Percentiles rank a stretch among this genome's conserved stretches.
These are phyloP conservation scores for Lyophyllum atratum DNA, from an alignment of 768 basidiomycete species.

Conservation along the genomic window DNA sequence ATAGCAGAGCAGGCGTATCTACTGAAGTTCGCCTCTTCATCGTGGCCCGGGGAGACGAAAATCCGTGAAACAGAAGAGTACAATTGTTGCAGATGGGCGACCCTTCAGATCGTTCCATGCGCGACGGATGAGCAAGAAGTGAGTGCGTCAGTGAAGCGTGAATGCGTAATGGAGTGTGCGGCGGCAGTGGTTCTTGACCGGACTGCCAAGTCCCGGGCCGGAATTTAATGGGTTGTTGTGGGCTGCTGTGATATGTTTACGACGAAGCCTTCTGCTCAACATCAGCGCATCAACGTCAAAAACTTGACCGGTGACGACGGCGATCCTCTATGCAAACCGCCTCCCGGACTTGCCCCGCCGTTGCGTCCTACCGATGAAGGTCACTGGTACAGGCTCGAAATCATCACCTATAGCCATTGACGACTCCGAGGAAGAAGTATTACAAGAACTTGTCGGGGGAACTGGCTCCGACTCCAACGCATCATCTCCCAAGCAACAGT, in stretches of 20 bases:
- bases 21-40: no score
- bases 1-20: no score
- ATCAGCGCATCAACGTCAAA: background rate
- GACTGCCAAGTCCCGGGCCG: no score
- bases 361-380: conserved; percentile 10
- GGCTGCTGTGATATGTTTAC: background rate
- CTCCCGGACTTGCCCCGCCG: background rate
- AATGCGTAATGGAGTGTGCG: no score
- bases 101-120: no score
- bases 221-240: background rate
- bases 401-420: conserved; percentile 39
- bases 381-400: conserved; percentile 32
- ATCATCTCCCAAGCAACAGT: background rate
- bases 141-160: no score
- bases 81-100: no score
- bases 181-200: no score
- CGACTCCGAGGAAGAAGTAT: conserved; percentile 43
- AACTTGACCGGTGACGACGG: background rate
- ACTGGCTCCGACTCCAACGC: conserved; percentile 7
- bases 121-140: no score
- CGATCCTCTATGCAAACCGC: background rate
- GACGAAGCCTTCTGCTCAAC: background rate
- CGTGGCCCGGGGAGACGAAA: no score
- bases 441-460: conserved; percentile 30
- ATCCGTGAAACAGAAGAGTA: no score